Base-by-base conservation (phyloP, 305 asterid genomes). In the Rubia tinctorum region DNA sequence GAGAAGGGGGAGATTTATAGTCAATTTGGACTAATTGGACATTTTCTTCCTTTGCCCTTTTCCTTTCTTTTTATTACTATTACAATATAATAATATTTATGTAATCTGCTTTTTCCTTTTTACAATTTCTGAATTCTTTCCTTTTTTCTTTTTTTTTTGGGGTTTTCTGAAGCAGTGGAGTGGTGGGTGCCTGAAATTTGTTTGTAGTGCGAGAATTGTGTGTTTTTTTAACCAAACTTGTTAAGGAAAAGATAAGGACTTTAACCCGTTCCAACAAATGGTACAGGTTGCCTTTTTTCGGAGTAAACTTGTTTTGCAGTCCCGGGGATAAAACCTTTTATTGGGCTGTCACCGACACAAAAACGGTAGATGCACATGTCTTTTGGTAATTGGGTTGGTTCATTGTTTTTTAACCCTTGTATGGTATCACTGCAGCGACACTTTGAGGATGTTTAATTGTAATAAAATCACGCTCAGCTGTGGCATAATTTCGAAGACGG, bases 1-100 rank as follows among this genome's bases (percentile, higher is more conserved):
- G 87, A 72, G 79, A 77, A 61, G 72, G 79, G 81, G n/a, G 78
- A 63, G 75, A 79, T 87, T 86, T 90, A 88, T 90, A 86, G 89
- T 80, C 83, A 72, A 59, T 23, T 84, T 78, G 78, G 80, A 71
- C 51, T 74, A 68, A 71, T 56, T 61, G 23, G 47, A n/a, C 23
- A 61, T n/a, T 75, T 53, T 55, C 34, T 69, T 34, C 34, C 12
- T 51, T 12, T 66, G 23, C 8, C 47, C 30, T 47, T 11, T 30
- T n/a, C 9, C 13, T 15, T 23, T 37, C 42, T 27, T 25, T 18
- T 25, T 6, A 2, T 3, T 18, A 20, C 18, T 0, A 39, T 66
- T n/a, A n/a, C n/a, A n/a, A n/a, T n/a, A n/a, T n/a, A n/a, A n/a
- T n/a, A n/a, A n/a, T n/a, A n/a, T n/a, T n/a, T n/a, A n/a, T n/a